Conservation (phyloP, 148 eudicot genomes). For the Limonium bicolor region DNA sequence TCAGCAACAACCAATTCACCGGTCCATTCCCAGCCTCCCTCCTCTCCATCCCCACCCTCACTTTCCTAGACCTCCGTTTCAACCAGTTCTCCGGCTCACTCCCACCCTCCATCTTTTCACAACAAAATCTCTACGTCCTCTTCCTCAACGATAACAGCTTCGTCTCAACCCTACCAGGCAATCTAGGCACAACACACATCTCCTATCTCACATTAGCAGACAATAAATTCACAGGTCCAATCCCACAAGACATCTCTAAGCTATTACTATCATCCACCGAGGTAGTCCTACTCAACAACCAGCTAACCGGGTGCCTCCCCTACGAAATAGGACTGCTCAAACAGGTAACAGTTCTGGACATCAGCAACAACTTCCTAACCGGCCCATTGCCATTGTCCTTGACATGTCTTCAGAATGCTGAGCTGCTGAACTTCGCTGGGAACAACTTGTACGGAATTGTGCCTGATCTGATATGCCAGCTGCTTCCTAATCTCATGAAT, state of each 20-base stretch:
- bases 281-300: conserved; percentile 34
- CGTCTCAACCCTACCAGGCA: conserved; percentile 31
- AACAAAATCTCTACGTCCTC: conserved; percentile 39
- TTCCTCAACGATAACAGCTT: conserved; percentile 51
- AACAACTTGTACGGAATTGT: conserved; percentile 31
- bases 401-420: conserved; percentile 28
- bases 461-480: conserved; percentile 38
- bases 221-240: conserved; percentile 40
- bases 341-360: conserved; percentile 30
- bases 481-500: conserved; percentile 26
- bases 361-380: conserved; percentile 29
- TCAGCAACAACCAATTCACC: conserved; percentile 63
- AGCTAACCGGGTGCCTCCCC: conserved; percentile 41
- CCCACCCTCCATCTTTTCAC: conserved; percentile 48
- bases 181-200: conserved; percentile 16
- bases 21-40: conserved; percentile 61
- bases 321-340: conserved; percentile 35
- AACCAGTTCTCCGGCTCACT: conserved; percentile 56
- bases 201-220: conserved; percentile 43
- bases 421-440: conserved; percentile 33
- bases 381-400: conserved; percentile 41
- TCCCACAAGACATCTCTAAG: conserved; percentile 23
- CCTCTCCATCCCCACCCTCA: conserved; percentile 29
- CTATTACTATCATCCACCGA: conserved; percentile 20
- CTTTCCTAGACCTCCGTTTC: conserved; percentile 62